Conservation (phyloP, 768 basidiomycete genomes). For the Boletus sp. region DNA sequence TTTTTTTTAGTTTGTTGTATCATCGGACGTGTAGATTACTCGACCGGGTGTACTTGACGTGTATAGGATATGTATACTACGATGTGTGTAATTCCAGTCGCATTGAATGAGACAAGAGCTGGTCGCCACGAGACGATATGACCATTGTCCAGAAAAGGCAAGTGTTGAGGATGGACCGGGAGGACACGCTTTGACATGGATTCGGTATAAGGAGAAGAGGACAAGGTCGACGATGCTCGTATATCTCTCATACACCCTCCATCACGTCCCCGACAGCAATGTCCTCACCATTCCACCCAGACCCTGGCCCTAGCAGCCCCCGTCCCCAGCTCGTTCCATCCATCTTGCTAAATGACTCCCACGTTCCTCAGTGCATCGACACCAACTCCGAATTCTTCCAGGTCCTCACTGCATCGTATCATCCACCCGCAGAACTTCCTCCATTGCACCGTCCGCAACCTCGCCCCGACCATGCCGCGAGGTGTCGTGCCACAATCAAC, state of each 20-base stretch:
- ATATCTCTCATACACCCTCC: slow-evolving; percentile 1
- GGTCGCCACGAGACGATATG: slow-evolving; percentile 18
- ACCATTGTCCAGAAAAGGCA: slow-evolving; percentile 36
- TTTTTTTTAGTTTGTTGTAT: slow-evolving; percentile 12
- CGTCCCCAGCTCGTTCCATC: slow-evolving; percentile 3
- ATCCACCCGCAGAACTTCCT: slow-evolving; percentile 1
- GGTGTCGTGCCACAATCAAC: slow-evolving; percentile 29
- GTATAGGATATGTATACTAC: slow-evolving; percentile 12
- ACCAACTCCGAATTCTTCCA: slow-evolving; percentile 30
- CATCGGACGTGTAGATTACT: slow-evolving; percentile 12
- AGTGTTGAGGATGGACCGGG: slow-evolving; percentile 28
- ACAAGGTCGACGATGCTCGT: slow-evolving; percentile 19
- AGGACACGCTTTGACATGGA: slow-evolving; percentile 30
- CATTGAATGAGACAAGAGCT: slow-evolving; percentile 17
- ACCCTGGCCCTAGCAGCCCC: slow-evolving; percentile 22
- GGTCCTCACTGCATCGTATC: slow-evolving; percentile 28
- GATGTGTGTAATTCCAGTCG: slow-evolving; percentile 10
- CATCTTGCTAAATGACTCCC: slow-evolving; percentile 5
- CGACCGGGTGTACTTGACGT: slow-evolving; percentile 13
- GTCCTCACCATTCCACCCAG: slow-evolving; percentile 8
- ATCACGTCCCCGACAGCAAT: slow-evolving; percentile 7
- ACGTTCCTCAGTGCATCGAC: slow-evolving; percentile 21
- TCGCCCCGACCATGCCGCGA: slow-evolving; percentile 17
- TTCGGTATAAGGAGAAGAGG: slow-evolving; percentile 20
- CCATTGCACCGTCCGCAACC: slow-evolving; percentile 14